These are phyloP conservation scores for Harrya chromipes DNA, from an alignment of 768 basidiomycete species.

Conservation along the genomic window DNA sequence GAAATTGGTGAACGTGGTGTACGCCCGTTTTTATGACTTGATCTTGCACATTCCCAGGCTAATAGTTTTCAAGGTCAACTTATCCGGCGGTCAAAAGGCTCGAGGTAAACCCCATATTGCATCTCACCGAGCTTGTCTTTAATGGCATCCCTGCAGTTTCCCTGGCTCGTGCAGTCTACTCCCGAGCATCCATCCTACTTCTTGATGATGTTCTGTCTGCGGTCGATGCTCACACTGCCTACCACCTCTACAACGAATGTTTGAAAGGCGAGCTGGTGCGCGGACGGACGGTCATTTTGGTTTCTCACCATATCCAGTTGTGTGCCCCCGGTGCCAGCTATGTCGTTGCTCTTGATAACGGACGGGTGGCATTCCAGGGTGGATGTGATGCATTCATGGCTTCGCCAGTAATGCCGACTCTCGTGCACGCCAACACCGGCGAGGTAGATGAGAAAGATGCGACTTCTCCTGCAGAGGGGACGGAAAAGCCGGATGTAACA, in stretches of 20 bases:
- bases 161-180: conserved; percentile 85
- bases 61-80: conserved; percentile 22
- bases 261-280: conserved; percentile 73
- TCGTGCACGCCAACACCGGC: conserved; percentile 57
- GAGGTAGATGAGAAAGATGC: conserved; percentile 43
- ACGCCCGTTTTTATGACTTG: conserved; percentile 3
- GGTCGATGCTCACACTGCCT: conserved; percentile 86
- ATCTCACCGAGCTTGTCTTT: background rate
- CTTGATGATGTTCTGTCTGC: conserved; percentile 75
- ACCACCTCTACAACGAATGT: conserved; percentile 77
- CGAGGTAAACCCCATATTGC: conserved; percentile 42
- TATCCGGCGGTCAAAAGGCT: conserved; percentile 62
- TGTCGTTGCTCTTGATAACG: conserved; percentile 74
- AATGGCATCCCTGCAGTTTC: conserved; percentile 45
- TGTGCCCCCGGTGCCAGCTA: conserved; percentile 78
- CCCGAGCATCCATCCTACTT: conserved; percentile 75
- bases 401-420: conserved; percentile 62
- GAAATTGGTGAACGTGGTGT: conserved; percentile 89
- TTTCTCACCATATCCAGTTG: conserved; percentile 93
- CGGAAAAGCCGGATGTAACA: conserved; percentile 3
- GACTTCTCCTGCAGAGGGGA: conserved; percentile 11
- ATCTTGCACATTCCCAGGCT: background rate
- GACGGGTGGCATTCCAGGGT: conserved; percentile 72
- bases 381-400: conserved; percentile 56
- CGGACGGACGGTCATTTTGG: conserved; percentile 82